Evolutionary conservation across 202 grass and related monocot genomes (phyloP), one percentile per base, ranked within the genome.

Genomic region (Panicum hallii): DNA sequence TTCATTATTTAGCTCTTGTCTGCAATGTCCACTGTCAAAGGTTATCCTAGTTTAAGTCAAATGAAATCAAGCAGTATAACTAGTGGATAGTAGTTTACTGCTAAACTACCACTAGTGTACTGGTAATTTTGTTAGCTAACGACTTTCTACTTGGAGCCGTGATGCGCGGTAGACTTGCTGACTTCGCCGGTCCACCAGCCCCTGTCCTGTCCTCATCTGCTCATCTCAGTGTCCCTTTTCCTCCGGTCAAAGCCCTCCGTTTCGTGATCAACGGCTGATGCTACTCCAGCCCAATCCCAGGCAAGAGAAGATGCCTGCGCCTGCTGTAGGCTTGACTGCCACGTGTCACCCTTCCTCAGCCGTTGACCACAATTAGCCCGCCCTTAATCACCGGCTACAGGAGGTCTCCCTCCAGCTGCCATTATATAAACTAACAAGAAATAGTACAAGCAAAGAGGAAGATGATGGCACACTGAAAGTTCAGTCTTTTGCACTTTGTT

Each of bases 401-500:
- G 13, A 70, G 74, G 83, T 70, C 74, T 55, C 47, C 45, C 15
- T 20, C 10, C 49, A 45, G 43, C 11, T 19, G 22, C 79, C 86
- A 32, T 32, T 32, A 5, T 4, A 11, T 77, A 82, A 46, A 74
- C 7, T 38, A 53, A 32, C 20, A 54, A 36, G 14, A 70, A 4
- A 60, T 28, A 42, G n/a, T 53, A 28, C 23, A 70, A 57, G 47
- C 63, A 42, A 65, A 42, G 63, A 54, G 11, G 62, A 68, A 48
- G 72, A 34, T 56, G 79, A 78, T 38, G 79, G 70, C 86, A 84
- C 20, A 73, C 48, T 38, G 72, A 74, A 40, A 55, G 30, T 67
- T 57, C 32, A 66, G 15, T 65, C 12, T n/a, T 20, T 2, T 72
- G 38, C 65, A 17, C 34, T 52, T 17, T 44, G n/a, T 54, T 13